phyloP scores from a whole-genome alignment of 1,284 basidiomycete genomes.

The Apiotrichum mycotoxinovorans region DNA sequence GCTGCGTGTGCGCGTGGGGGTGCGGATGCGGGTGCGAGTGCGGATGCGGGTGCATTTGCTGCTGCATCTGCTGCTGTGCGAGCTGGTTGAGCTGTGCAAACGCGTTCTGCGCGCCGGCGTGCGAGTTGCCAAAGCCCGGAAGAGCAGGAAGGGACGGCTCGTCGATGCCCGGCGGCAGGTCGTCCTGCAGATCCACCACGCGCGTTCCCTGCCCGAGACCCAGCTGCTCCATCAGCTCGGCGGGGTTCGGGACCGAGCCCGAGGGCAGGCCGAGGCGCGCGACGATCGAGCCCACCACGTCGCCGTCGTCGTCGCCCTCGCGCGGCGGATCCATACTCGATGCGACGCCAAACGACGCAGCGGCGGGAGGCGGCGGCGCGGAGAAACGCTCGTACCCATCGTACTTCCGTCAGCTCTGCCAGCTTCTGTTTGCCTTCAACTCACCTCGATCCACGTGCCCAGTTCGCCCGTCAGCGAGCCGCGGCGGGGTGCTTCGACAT shows the following conservation, averaged over 20 bases:
- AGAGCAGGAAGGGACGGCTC: constrained; percentile 50
- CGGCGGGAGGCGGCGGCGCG: constrained; percentile 42
- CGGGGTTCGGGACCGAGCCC: constrained; percentile 10
- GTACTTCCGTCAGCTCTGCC: constrained; percentile 28
- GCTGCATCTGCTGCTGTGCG: background rate
- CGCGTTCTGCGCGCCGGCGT: background rate
- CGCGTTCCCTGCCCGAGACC: constrained; percentile 48
- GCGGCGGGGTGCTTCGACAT: background rate
- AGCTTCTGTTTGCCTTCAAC: constrained; percentile 3
- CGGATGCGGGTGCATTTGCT: background rate
- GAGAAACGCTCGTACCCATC: constrained; percentile 52
- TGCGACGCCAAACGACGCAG: constrained; percentile 40
- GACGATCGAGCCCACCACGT: constrained; percentile 36
- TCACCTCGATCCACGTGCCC: constrained; percentile 45
- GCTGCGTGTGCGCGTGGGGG: background rate
- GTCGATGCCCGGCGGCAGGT: constrained; percentile 50
- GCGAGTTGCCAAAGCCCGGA: constrained; percentile 27
- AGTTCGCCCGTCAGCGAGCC: constrained; percentile 33
- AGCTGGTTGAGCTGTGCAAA: constrained; percentile 6
- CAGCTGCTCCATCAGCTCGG: constrained; percentile 44
- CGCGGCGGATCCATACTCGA: constrained; percentile 48
- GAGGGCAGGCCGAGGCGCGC: constrained; percentile 33
- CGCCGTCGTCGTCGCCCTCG: constrained; percentile 25
- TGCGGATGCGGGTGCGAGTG: background rate
- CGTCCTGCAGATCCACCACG: constrained; percentile 49